Percentiles rank a stretch among this genome's conserved stretches.
Evolutionary conservation across 768 basidiomycete species (phyloP).

Genomic region (Phaeotremella skinneri): DNA sequence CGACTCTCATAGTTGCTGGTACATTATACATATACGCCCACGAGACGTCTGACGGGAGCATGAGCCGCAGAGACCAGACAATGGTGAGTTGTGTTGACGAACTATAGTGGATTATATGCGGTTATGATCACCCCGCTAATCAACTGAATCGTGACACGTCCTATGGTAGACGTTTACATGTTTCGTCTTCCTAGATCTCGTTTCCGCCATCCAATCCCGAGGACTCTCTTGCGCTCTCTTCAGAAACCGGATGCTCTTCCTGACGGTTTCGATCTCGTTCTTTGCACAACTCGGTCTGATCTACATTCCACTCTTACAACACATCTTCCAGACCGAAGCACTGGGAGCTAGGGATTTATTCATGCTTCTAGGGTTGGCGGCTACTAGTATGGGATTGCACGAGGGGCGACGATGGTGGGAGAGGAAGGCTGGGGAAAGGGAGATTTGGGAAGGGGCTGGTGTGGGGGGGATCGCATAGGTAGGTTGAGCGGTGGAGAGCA

Average conservation of each 20-base stretch:
- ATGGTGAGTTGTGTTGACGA: conserved; percentile 80
- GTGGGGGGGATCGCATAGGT: conserved; percentile 20
- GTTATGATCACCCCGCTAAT: no score
- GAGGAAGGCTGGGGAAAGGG: conserved; percentile 54
- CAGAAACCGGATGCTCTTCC: conserved; percentile 78
- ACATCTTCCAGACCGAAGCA: conserved; percentile 88
- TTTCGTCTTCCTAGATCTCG: conserved; percentile 95
- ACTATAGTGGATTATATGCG: neutral
- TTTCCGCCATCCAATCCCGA: conserved; percentile 90
- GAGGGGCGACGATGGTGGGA: conserved; percentile 78
- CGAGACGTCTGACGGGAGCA: conserved; percentile 75
- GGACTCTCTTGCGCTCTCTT: conserved; percentile 78
- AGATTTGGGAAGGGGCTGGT: conserved; percentile 21
- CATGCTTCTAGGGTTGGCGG: conserved; percentile 68
- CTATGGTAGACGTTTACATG: conserved; percentile 82
- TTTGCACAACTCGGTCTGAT: conserved; percentile 78
- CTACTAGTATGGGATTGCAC: conserved; percentile 66
- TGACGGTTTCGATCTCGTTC: conserved; percentile 83
- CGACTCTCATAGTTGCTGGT: conserved; percentile 83
- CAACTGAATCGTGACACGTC: no score
- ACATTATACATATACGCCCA: conserved; percentile 82
- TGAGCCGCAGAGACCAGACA: conserved; percentile 86
- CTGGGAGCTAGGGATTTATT: conserved; percentile 66
- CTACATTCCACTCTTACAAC: conserved; percentile 87
- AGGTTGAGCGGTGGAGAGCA: neutral